These are phyloP conservation scores for Podaxis pistillaris DNA, from an alignment of 768 basidiomycete species.

Conservation along the genomic window DNA sequence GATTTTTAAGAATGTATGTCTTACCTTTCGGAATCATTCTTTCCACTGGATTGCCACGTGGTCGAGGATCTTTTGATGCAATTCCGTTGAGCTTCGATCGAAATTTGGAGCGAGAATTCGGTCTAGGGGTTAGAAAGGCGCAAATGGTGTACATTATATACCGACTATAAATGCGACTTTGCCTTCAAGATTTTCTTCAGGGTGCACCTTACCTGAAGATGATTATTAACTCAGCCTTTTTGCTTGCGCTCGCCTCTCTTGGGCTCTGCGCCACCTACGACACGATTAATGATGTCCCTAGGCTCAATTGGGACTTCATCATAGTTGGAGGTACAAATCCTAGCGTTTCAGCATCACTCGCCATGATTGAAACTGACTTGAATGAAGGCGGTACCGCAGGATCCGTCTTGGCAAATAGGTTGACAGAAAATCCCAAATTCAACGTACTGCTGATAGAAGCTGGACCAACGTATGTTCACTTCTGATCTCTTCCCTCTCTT, in stretches of 20 bases:
- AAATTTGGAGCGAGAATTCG: too few species aligned
- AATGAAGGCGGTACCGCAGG: slow-evolving; percentile 25
- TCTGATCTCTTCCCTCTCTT: neutral
- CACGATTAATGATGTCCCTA: neutral
- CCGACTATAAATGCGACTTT: too few species aligned
- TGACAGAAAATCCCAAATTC: slow-evolving; percentile 17
- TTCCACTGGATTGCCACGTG: too few species aligned
- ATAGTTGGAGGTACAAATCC: slow-evolving; percentile 21
- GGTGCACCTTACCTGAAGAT: neutral
- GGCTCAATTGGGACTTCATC: slow-evolving; percentile 11
- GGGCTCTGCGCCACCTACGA: slow-evolving; percentile 1
- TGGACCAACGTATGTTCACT: slow-evolving; percentile 14
- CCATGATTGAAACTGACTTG: neutral
- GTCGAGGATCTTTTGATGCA: too few species aligned
- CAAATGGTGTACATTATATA: too few species aligned
- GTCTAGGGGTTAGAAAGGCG: too few species aligned
- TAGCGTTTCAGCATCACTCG: neutral
- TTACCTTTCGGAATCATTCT: too few species aligned
- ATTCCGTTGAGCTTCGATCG: too few species aligned
- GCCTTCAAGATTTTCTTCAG: too few species aligned
- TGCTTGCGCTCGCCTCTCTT: neutral
- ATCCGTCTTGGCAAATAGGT: slow-evolving; percentile 24
- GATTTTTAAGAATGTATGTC: too few species aligned
- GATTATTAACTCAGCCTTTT: neutral
- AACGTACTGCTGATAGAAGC: slow-evolving; percentile 29